Base-by-base conservation (phyloP, 352 stramenopile genomes). In the Pythium aquatile region DNA sequence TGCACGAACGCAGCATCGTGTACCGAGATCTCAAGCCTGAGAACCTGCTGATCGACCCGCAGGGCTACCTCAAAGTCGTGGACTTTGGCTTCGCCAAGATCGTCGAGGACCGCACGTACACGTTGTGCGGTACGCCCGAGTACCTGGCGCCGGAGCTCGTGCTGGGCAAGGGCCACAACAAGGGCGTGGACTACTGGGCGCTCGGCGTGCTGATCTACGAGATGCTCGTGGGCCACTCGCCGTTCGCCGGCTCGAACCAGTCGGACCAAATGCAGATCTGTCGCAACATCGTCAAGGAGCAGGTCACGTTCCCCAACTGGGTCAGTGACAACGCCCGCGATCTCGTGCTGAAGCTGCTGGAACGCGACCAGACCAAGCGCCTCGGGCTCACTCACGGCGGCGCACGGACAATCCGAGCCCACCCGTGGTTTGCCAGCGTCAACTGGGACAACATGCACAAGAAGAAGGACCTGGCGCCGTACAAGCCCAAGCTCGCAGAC, bases 11-110 rank as follows among this genome's bases (percentile, higher is more conserved):
- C 75, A 81, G 29, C 47, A 82, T 94, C 47, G 85, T 88, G 5
- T 97, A 96, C 59, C 84, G 88, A 14, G 88, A 97, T 64, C 69
- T 97, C 49, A 97, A 97, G 69, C 87, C 88, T 0, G 88, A 96
- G 70, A 96, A 96, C 66, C 63, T 97, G 5, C 82, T 97, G 24
- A 81, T 97, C 42, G 87, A 98, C 72, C 77, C 73, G 16, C 79
- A 83, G 32, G 96, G 96, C 26, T 98, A 98, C 79, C 72, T 91
- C 58, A 93, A 92, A 60, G 74, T 94, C 56, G 85, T 91, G 16
- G 86, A 94, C 72, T 94, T 93, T 76, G 84, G 84, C 26, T 93
- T 94, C 68, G 82, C 84, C 55, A 96, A 96, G 60, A 81, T 90
- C 66, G 83, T 91, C 4, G 85, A 88, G 33, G 83, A 94, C 51